Evolutionary conservation across 2,329 filamentous ascomycete species (phyloP), one percentile per base, ranked within the genome.

Genomic region (Didymella keratinophila): DNA sequence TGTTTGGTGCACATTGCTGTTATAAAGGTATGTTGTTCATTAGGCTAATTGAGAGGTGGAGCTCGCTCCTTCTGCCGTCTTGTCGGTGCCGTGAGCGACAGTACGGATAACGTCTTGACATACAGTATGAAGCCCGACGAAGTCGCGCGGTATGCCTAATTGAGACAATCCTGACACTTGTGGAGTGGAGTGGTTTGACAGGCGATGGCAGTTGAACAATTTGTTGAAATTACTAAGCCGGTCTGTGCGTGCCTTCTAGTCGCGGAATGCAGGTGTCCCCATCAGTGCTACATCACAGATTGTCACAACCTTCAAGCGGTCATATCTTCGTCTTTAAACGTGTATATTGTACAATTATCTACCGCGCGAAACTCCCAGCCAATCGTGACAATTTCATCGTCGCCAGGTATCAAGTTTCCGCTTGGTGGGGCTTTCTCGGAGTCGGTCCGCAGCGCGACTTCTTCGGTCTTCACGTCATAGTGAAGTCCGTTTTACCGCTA

Each of bases 41-140:
- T 74, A 74, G 73, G 66, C 71, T 75, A 75, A 74, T 74, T 46
- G 71, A 60, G 52, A 14, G 54, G 67, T 64, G 59, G 62, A 66
- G 47, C 57, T 52, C 64, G 52, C 59, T 54, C 64, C 67, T 71
- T 72, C 60, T 67, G 61, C 66, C 70, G 68, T 44, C 61, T 60
- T 62, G 56, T 62, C 41, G 53, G 51, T 60, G 27, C 36, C 32
- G 37, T 44, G 52, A 45, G 58, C 60, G 52, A 46, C 50, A 41
- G 11, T 20, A 49, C 49, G 51, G 56, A 39, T 14, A 56, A 34
- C 49, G 47, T 65, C 58, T 57, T 59, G 56, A 56, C 52, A 60
- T 61, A 32, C 44, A 61, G 63, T 65, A 65, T 61, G 61, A 58
- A 61, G 53, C 39, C 61, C 63, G 61, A 60, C 52, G 57, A 60